Conservation (phyloP, 345 rosid genomes). For the Mangifera indica region DNA sequence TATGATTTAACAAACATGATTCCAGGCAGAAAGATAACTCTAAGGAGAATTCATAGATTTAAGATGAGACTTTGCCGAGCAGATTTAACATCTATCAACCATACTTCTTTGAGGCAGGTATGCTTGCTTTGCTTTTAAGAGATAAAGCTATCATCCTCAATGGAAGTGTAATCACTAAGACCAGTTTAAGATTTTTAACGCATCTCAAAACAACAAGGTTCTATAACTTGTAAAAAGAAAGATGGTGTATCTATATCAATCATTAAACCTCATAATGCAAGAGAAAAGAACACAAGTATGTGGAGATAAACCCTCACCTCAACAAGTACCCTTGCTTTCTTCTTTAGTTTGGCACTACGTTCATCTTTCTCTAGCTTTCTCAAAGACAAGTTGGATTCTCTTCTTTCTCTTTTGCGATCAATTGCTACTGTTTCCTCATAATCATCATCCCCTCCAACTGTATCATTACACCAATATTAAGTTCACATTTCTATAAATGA, state of each 20-base stretch:
- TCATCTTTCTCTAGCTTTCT: conserved; percentile 47
- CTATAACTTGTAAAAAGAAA: not conserved
- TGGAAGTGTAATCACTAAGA: too few relatives aligned
- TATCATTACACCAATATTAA: conserved; percentile 20
- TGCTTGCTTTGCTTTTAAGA: too few relatives aligned
- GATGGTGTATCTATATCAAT: not conserved
- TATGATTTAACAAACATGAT: too few relatives aligned
- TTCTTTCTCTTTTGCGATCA: conserved; percentile 45
- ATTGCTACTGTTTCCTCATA: conserved; percentile 38
- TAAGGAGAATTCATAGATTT: too few relatives aligned
- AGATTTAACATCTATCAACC: too few relatives aligned
- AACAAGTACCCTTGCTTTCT: conserved; percentile 67
- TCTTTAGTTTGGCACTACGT: conserved; percentile 48
- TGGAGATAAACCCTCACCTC: conserved; percentile 54
- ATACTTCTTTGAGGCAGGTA: too few relatives aligned
- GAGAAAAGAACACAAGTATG: not conserved
- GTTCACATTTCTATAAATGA: not conserved
- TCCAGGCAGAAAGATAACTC: too few relatives aligned
- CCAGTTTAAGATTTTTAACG: too few relatives aligned
- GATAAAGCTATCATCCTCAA: too few relatives aligned
- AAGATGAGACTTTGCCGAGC: too few relatives aligned
- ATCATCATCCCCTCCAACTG: conserved; percentile 37
- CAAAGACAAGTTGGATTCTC: conserved; percentile 29
- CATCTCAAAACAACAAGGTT: too few relatives aligned
- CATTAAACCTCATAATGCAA: conserved; percentile 2